A percentile compares a stretch with the other conserved stretches of the same genome.
phyloP scores from a whole-genome alignment of 345 rosid species.

The Lumnitzera littorea region DNA sequence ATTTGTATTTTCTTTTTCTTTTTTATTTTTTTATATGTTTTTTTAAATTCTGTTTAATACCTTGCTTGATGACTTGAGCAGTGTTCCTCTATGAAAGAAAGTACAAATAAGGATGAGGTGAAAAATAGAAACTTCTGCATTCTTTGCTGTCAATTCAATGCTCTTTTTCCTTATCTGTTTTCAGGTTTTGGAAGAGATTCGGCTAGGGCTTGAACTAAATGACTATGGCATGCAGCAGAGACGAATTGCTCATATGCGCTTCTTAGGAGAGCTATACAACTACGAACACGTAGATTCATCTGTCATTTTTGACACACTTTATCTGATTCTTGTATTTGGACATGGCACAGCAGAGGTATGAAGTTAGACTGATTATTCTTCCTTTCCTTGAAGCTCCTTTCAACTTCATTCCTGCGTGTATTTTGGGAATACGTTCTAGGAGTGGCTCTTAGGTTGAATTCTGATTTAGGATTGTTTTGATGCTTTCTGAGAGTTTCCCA shows the following conservation, averaged over 20 bases:
- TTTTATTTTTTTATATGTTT: too few species aligned
- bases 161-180: slow-evolving; percentile 5
- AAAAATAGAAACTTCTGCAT: neutral
- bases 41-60: too few species aligned
- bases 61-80: too few species aligned
- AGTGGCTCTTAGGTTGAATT: too few species aligned
- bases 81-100: too few species aligned
- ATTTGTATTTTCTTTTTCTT: too few species aligned
- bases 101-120: neutral
- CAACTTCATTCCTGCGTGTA: neutral
- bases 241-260: slow-evolving; percentile 93
- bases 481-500: too few species aligned
- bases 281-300: slow-evolving; percentile 97
- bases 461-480: too few species aligned
- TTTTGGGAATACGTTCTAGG: neutral
- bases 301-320: slow-evolving; percentile 89
- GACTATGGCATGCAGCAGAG: slow-evolving; percentile 97
- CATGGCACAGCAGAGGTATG: slow-evolving; percentile 83
- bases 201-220: slow-evolving; percentile 88
- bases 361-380: neutral
- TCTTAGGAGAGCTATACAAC: slow-evolving; percentile 96
- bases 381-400: neutral
- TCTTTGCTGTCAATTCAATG: neutral
- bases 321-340: slow-evolving; percentile 72
- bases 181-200: slow-evolving; percentile 97